Evolutionary conservation across 306 rosid genomes (phyloP).

Genomic region (Calophaca sinica): DNA sequence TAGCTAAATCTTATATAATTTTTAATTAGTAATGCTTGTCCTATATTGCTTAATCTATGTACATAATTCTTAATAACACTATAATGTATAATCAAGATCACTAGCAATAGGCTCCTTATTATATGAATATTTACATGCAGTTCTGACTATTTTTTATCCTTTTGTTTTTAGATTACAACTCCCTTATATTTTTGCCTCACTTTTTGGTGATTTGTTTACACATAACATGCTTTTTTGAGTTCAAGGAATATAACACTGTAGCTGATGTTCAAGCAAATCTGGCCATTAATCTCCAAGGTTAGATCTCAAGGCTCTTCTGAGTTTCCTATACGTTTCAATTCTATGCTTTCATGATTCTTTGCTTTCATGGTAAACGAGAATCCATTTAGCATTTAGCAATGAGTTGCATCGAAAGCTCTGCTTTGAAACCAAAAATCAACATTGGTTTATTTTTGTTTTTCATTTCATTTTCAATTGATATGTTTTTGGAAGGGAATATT

Average conservation of each 20-base stretch:
- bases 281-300: slow-evolving; percentile 69
- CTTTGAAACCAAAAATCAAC: background rate
- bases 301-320: slow-evolving; percentile 40
- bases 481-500: too few species aligned
- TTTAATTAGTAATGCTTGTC: too few species aligned
- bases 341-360: background rate
- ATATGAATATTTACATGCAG: background rate
- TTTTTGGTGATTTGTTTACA: slow-evolving; percentile 24
- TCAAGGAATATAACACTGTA: slow-evolving; percentile 72
- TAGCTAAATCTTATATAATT: too few species aligned
- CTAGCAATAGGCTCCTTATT: too few species aligned
- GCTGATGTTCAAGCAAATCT: slow-evolving; percentile 86
- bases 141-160: background rate
- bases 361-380: background rate
- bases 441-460: background rate
- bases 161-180: background rate
- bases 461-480: background rate
- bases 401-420: slow-evolving; percentile 18
- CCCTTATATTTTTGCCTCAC: background rate
- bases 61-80: too few species aligned
- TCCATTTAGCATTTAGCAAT: background rate
- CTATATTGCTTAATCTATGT: too few species aligned
- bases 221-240: slow-evolving; percentile 25
- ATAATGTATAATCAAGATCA: too few species aligned
- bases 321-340: slow-evolving; percentile 6